Base-by-base conservation (phyloP, 768 basidiomycete species). In the Roridomyces roridus region DNA sequence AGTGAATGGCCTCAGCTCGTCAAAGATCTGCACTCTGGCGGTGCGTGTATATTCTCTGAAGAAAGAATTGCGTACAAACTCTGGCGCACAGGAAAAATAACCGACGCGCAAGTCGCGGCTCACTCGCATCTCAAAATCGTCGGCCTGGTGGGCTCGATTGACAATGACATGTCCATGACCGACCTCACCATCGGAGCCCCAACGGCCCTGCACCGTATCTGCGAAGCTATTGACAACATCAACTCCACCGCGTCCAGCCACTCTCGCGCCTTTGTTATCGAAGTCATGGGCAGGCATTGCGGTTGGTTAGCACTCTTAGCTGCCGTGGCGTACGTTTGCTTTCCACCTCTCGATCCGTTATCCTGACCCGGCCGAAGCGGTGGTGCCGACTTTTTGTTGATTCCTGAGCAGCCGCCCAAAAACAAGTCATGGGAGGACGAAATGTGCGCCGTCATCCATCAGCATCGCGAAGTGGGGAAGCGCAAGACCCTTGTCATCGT, bases 271-370 rank as follows among this genome's bases (percentile, higher is more conserved):
- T 99, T 99, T 72, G 96, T 99, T 37, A 81, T 99, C 36, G 97
- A 98, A 73, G 97, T 98, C 49, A 99, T 98, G 97, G 97, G 97
- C n/a, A 80, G 96, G 52, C 93, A 98, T 70, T 98, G 97, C 72
- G 97, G 97, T n/a, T 99, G 97, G 97, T 80, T 98, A 17, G 95
- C 97, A 3, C 79, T 98, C 21, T 81, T 95, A 67, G 97, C 95
- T 11, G 95, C 91, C 59, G 89, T 98, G 46, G 92, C 91, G 88
- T 91, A 66, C 55, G 85, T 76, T 5, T 29, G 15, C 4, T 35
- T 15, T 6, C 7, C 41, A 9, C 10, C 29, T 23, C 14, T 44
- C 14, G 14, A 21, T 23, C 15, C 15, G 12, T 39, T 25, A 6
- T 37, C 48, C 37, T 57, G 44, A 26, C 46, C 14, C 41, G 9